Evolutionary conservation across 352 stramenopile genomes (phyloP).

Genomic region (Globisporangium irregulare): DNA sequence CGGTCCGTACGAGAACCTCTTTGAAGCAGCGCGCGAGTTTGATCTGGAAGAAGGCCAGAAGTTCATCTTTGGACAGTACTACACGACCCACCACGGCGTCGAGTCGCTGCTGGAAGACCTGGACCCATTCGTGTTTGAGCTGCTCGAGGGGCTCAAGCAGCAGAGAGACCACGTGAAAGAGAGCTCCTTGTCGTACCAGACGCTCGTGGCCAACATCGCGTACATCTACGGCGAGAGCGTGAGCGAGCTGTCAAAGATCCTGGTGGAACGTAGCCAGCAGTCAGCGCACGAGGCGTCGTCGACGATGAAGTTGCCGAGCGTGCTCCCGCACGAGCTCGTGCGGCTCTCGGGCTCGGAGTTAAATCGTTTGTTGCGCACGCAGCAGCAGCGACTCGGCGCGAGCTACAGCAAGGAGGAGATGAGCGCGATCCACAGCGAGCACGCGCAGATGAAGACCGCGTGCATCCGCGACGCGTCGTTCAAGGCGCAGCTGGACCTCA

Average conservation of each 20-base stretch:
- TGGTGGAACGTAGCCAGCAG: conserved; percentile 5
- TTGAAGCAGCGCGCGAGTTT: conserved; percentile 8
- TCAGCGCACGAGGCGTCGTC: background rate
- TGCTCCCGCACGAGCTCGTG: conserved; percentile 21
- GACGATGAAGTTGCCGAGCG: conserved; percentile 6
- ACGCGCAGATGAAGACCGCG: conserved; percentile 18
- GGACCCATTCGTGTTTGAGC: conserved; percentile 18
- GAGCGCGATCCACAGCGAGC: conserved; percentile 18
- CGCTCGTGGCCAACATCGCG: conserved; percentile 13
- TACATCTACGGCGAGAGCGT: conserved; percentile 18
- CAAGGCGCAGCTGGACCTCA: conserved; percentile 14
- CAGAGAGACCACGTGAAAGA: background rate
- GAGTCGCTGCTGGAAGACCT: conserved; percentile 16
- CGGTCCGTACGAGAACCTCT: conserved; percentile 12
- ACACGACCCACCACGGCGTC: conserved; percentile 8
- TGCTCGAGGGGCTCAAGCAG: conserved; percentile 10
- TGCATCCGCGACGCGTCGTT: conserved; percentile 20
- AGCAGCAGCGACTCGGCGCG: conserved; percentile 15
- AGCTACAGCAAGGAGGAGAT: conserved; percentile 15
- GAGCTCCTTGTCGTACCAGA: background rate
- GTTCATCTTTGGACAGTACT: conserved; percentile 17
- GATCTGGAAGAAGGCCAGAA: conserved; percentile 5
- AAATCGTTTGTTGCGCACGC: conserved; percentile 17
- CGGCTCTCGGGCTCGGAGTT: conserved; percentile 18
- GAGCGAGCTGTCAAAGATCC: conserved; percentile 12